phyloP scores from a whole-genome alignment of 1,139 yeast species.

The Hansenula lynferdii region DNA sequence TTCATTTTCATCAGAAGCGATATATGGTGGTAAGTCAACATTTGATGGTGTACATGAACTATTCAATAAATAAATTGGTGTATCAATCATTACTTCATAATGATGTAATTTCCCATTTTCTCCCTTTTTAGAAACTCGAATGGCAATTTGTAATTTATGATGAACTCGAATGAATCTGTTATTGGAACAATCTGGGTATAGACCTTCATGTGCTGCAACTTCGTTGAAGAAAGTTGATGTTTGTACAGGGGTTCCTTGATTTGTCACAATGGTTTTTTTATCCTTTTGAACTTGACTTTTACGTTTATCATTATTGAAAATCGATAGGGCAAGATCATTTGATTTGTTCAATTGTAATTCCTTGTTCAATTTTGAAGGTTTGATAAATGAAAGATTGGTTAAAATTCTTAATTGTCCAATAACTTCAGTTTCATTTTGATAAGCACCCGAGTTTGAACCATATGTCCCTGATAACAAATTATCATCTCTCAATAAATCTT shows the following conservation, averaged over 20 bases:
- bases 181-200: too few relatives aligned
- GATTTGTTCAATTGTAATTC: constrained; percentile 1
- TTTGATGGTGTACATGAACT: constrained; percentile 66
- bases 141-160: constrained; percentile 75
- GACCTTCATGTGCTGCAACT: constrained; percentile 30
- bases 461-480: constrained; percentile 57
- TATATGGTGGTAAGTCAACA: constrained; percentile 68
- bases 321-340: not conserved
- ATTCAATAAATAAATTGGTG: constrained; percentile 72
- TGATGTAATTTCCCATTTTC: constrained; percentile 63
- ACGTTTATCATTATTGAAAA: not conserved
- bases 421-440: constrained; percentile 19
- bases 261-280: constrained; percentile 6
- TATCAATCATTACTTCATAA: constrained; percentile 85
- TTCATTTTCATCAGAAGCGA: constrained; percentile 5
- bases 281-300: not conserved
- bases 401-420: constrained; percentile 26
- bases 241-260: constrained; percentile 11
- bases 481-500: constrained; percentile 49
- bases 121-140: constrained; percentile 66
- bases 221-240: constrained; percentile 17
- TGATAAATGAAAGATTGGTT: constrained; percentile 15
- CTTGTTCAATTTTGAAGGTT: constrained; percentile 11
- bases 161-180: constrained; percentile 69
- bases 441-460: constrained; percentile 5